Evolutionary conservation across 352 stramenopile genomes (phyloP), one percentile per base, ranked within the genome.

Genomic region (Phytophthora niederhauseri): DNA sequence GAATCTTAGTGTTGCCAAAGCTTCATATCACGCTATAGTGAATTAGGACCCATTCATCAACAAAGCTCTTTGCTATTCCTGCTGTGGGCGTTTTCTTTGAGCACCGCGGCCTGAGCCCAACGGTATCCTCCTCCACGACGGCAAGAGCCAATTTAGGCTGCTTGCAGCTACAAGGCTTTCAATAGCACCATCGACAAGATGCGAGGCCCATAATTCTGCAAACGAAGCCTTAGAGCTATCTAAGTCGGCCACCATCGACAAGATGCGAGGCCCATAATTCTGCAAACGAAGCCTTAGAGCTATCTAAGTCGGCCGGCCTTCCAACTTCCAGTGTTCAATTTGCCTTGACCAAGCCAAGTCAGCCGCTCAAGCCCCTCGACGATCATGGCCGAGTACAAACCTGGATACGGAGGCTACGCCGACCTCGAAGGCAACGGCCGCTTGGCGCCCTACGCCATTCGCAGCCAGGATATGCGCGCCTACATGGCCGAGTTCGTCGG

Each of bases 401-500:
- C 69, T 14, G 64, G 64, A 41, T 76, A 64, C 55, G 69, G 69
- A 64, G 69, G 61, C 11, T 68, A 68, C 30, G 36, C 61, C 11
- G 61, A 68, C 24, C 51, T 68, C 36, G 61, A 68, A 68, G 61
- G 61, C 24, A 68, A 68, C 24, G 52, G 61, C 28, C 61, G 61
- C 3, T 51, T 68, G 52, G 61, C 36, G 0, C 61, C 61, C 15
- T 68, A 50, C 41, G 61, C 61, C 30, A 62, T 68, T 34, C 61
- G 61, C 26, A 68, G 41, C n/a, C 61, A 28, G 38, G 61, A 68
- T 22, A 50, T 68, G 52, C 61, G 61, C n/a, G 61, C 61, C 15
- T 68, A 68, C 52, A 68, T 68, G 61, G 76, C 80, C 46, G 80
- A 89, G 68, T 86, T 86, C 57, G 61, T 89, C 14, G 80, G 78